Base-by-base conservation (phyloP, 768 basidiomycete species). In the Hericium coralloides region DNA sequence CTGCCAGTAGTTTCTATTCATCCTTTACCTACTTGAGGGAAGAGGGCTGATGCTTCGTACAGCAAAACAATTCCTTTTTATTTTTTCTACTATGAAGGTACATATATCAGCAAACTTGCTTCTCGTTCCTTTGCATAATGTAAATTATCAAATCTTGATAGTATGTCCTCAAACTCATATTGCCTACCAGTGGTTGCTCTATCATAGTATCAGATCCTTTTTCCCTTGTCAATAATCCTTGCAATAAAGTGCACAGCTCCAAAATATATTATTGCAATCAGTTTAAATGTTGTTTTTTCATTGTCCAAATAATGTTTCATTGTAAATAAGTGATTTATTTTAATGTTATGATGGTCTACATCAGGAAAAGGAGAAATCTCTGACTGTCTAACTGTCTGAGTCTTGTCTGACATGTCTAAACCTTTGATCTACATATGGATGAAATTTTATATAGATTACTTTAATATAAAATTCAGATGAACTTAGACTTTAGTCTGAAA, bases 191-290 rank as follows among this genome's bases (percentile, higher is more conserved):
- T 52, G 3, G 52, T 20, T 26, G 31, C 37, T 49, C 68, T 64
- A 64, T 70, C 65, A 58, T 69, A 58, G 38, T 60, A 69, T 64
- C 65, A 68, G 1, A 68, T 53, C 45, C 18, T 57, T 10, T 59
- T 60, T 18, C 43, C 38, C 14, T 52, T 26, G 45, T 57, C 55
- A 36, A 68, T 58, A 12, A 63, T 43, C n/a, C 64, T 37, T 41
- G 49, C 53, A 4, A 59, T 65, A 47, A 67, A 70, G 49, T 70
- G 69, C 9, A 18, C 38, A 2, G 52, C 54, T 12, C 60, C 65
- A 52, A 52, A 45, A 55, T 68, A 69, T 4, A 68, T 57, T 20
- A 67, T 51, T 3, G 65, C 69, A 31, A 10, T 49, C 18, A 68
- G 25, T 26, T 36, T 45, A 12, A 38, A 49, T n/a, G 52, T 38